Percentiles rank a stretch among this genome's conserved stretches.
phyloP scores from a whole-genome alignment of 495 filamentous ascomycete species.

The Corynascus novoguineensis region DNA sequence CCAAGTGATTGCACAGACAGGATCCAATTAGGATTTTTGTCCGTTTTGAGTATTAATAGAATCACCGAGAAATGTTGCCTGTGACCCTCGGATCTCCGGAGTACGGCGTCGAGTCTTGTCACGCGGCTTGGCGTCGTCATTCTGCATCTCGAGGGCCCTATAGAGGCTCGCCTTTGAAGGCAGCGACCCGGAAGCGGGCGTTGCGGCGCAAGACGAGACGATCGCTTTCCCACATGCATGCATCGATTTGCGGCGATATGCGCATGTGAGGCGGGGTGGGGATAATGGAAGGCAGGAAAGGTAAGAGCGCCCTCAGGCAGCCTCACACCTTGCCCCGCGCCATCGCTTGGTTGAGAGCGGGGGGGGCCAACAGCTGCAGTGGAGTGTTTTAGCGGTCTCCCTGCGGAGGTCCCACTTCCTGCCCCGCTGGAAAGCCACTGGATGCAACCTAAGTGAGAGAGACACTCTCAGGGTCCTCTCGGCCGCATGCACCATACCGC shows the following conservation, averaged over 20 bases:
- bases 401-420: background rate
- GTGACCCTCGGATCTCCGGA: background rate
- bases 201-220: background rate
- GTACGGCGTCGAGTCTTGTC: background rate
- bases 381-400: background rate
- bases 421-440: background rate
- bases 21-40: background rate
- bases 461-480: background rate
- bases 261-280: slow-evolving; percentile 4
- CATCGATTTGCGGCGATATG: background rate
- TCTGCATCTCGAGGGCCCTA: slow-evolving; percentile 4
- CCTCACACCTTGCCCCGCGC: background rate
- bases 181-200: background rate
- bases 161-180: background rate
- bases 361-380: background rate
- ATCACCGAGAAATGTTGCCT: background rate
- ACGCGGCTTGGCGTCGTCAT: slow-evolving; percentile 10
- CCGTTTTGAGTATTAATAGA: slow-evolving; percentile 7
- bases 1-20: slow-evolving; percentile 1
- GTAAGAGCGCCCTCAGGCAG: too few species aligned
- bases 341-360: background rate
- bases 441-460: too few species aligned
- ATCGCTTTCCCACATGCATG: too few species aligned
- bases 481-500: background rate
- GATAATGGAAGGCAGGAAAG: too few species aligned